Evolutionary conservation across 163 green algal species (phyloP).

Genomic region (Scenedesmus sp.): DNA sequence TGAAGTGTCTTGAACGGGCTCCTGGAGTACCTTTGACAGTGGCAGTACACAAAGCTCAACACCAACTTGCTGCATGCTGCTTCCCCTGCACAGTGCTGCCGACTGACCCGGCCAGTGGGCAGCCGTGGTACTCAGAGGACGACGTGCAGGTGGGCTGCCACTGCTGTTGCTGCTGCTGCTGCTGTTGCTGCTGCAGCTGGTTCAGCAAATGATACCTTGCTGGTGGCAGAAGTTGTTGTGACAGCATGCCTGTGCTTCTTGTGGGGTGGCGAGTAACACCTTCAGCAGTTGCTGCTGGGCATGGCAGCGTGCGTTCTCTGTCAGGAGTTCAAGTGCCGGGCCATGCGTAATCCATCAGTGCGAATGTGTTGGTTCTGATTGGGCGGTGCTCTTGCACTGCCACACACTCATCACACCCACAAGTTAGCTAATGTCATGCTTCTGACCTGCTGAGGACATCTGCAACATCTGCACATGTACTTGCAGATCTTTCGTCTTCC

Average conservation of each 20-base stretch:
- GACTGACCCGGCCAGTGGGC: conserved; percentile 33
- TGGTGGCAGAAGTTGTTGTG: not conserved
- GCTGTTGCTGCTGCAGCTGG: not conserved
- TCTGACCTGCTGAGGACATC: not conserved
- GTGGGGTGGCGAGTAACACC: no score
- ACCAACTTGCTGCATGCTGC: not conserved
- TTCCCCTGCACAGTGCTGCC: conserved; percentile 13
- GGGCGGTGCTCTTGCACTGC: no score
- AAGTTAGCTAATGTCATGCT: not conserved
- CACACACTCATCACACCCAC: no score
- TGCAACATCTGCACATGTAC: not conserved
- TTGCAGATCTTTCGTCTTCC: conserved; percentile 43
- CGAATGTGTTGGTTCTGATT: no score
- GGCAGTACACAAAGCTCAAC: no score
- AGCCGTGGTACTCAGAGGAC: conserved; percentile 46
- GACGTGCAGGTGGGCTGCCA: conserved; percentile 6
- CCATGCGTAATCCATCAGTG: no score
- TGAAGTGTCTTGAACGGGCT: not conserved
- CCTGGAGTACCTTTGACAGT: no score
- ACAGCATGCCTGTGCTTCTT: no score
- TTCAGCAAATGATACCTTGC: not conserved
- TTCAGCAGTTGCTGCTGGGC: no score
- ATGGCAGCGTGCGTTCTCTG: no score
- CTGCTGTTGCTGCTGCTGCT: not conserved
- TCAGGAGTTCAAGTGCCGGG: no score